Base-by-base conservation (phyloP, 805 yeast species). In the Monosporozyma siamensis region DNA sequence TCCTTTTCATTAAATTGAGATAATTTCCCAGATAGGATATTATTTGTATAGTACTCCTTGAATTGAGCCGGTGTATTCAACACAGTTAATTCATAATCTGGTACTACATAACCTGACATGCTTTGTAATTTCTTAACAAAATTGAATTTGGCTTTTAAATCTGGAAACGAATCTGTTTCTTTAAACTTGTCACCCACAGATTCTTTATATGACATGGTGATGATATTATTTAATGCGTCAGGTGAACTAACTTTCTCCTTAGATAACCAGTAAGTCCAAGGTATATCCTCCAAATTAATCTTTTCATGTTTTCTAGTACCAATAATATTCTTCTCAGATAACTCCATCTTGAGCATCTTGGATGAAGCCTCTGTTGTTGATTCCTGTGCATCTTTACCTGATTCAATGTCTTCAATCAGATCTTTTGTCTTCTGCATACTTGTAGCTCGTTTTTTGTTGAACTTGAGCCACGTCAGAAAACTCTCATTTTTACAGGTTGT, bases 1-100 rank as follows among this genome's bases (percentile, higher is more conserved):
- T 78, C 75, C 56, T 78, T 72, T 55, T 82, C 88, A 52, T 74
- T 75, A 49, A 65, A 71, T 55, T 66, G 65, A 6, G 46, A 49
- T 10, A 54, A 45, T 40, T 52, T 58, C 20, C 69, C 67, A 15
- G 61, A 53, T 10, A 64, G 43, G 26, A 64, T 50, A 36, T 59
- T 56, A 6, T 45, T 42, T 15, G 49, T 44, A 39, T 51, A 63
- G 43, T 56, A 65, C 4, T 50, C 40, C 18, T 53, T 55, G 34
- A 64, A 57, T 3, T 53, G 51, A 6, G 40, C 15, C 10, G 65
- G 68, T 3, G 59, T 55, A 9, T 45, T 42, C 10, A 65, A 48
- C 29, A 55, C 51, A 2, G 70, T 65, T 6, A 67, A 43, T 24
- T 56, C 48, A 39, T 52, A 60, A 45, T 68, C 73, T 17, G 73